Evolutionary conservation across 73 alveolate genomes (phyloP).

Genomic region (Tetrahymena borealis): DNA sequence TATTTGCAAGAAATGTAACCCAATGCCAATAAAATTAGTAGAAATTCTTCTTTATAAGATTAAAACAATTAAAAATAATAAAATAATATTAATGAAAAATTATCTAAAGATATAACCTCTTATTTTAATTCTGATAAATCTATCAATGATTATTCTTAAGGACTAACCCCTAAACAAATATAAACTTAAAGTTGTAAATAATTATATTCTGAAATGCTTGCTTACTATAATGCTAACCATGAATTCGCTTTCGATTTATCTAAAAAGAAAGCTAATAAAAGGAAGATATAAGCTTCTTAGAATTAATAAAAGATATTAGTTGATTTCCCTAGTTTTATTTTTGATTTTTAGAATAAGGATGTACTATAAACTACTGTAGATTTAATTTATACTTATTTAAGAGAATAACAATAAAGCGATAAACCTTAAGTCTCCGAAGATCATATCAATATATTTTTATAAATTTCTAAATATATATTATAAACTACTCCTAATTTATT

Average conservation of each 20-base stretch:
- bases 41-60: too few relatives aligned
- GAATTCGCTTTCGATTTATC: not conserved
- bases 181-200: not conserved
- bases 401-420: not conserved
- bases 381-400: not conserved
- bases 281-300: not conserved
- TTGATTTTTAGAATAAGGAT: not conserved
- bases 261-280: not conserved
- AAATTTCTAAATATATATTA: not conserved
- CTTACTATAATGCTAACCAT: not conserved
- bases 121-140: not conserved
- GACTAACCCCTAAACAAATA: not conserved
- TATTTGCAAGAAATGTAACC: not conserved
- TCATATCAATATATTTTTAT: not conserved
- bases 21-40: not conserved
- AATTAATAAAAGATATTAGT: not conserved
- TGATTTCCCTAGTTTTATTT: not conserved
- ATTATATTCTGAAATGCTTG: not conserved
- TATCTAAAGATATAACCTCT: not conserved
- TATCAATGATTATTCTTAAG: not conserved
- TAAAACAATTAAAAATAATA: not conserved
- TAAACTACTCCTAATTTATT: not conserved
- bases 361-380: not conserved
- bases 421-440: not conserved
- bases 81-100: not conserved